Base-by-base conservation (phyloP, 2,329 filamentous ascomycete species). In the Sordariomycetes sp. region DNA sequence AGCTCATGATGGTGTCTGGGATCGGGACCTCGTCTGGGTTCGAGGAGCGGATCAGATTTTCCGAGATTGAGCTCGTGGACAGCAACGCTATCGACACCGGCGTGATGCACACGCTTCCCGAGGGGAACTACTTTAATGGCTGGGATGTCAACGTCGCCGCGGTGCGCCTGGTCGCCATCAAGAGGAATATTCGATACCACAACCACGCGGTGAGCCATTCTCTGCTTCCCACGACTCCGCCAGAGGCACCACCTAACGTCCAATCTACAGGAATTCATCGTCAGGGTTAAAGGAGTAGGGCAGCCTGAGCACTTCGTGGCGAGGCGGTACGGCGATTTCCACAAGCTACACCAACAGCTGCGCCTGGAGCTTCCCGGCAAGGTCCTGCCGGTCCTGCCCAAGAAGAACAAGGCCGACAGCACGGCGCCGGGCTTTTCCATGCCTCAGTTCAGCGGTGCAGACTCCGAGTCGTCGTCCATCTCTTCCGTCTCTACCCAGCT, bases 1-100 rank as follows among this genome's bases (percentile, higher is more conserved):
- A 99, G 76, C 77, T 99, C 60, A 99, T 99, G 94, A 96, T 99
- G 90, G 94, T 99, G 10, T 97, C 92, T 8, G 94, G 94, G 42
- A 87, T 99, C 59, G 89, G 89, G 36, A 99, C 94, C 1, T 90
- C 94, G 3, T 96, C 91, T 4, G 94, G 94, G 2, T 99, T 97
- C 68, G 94, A 99, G 71, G 94, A 99, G 75, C 84, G 94, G 59
- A 96, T 99, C 66, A 84, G 90, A 55, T 99, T 99, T 68, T 90
- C 90, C 1, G 94, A 99, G 72, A 87, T 99, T 72, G 94, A 99
- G 67, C 90, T 97, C 25, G 90, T 99, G 32, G 94, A 99, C 66
- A 83, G 90, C 61, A 88, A 90, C 57, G 91, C 94, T 51, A 95
- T 96, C 66, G 91, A 96, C 59, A 87, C 90, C 24, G 92, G 94